phyloP scores from a whole-genome alignment of 1,284 basidiomycete species.

The Waitea zeae region DNA sequence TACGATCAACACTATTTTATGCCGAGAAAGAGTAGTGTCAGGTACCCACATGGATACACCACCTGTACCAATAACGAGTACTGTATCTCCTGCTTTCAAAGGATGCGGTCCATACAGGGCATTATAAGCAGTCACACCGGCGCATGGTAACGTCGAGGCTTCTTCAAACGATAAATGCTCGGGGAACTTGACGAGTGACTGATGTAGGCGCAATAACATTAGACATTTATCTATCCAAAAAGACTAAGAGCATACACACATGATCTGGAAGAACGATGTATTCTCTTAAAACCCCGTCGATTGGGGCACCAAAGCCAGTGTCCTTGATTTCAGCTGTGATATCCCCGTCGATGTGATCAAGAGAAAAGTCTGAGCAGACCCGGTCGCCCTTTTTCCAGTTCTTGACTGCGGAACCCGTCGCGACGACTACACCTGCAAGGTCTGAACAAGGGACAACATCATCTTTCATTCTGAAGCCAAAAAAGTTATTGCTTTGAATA shows the following conservation, averaged over 20 bases:
- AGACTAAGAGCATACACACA: too few relatives aligned
- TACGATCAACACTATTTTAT: too few relatives aligned
- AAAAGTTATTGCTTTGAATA: not conserved
- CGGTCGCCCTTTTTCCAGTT: slow-evolving; percentile 21
- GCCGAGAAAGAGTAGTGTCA: slow-evolving; percentile 1
- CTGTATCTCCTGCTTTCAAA: slow-evolving; percentile 26
- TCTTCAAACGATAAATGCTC: slow-evolving; percentile 3
- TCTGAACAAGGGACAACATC: slow-evolving; percentile 18
- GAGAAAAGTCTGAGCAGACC: slow-evolving; percentile 15
- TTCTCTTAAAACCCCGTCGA: slow-evolving; percentile 6
- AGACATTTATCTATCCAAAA: too few relatives aligned
- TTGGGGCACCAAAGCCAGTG: slow-evolving; percentile 4
- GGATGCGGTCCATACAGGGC: slow-evolving; percentile 23
- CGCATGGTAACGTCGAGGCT: slow-evolving; percentile 13
- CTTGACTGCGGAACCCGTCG: slow-evolving; percentile 15
- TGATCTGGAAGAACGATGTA: slow-evolving; percentile 4
- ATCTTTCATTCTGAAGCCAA: slow-evolving; percentile 4
- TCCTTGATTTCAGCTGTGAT: slow-evolving; percentile 5
- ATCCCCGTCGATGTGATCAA: slow-evolving; percentile 11
- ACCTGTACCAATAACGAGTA: slow-evolving; percentile 38
- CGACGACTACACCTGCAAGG: slow-evolving; percentile 20
- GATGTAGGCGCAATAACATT: too few relatives aligned
- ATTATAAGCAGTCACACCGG: slow-evolving; percentile 33
- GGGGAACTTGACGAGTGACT: slow-evolving; percentile 2
- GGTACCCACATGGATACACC: slow-evolving; percentile 27